A percentile compares a stretch with the other conserved stretches of the same genome.
These are phyloP conservation scores for Sordariomycetes sp. DNA, from an alignment of 2,329 filamentous ascomycete species.

Conservation along the genomic window DNA sequence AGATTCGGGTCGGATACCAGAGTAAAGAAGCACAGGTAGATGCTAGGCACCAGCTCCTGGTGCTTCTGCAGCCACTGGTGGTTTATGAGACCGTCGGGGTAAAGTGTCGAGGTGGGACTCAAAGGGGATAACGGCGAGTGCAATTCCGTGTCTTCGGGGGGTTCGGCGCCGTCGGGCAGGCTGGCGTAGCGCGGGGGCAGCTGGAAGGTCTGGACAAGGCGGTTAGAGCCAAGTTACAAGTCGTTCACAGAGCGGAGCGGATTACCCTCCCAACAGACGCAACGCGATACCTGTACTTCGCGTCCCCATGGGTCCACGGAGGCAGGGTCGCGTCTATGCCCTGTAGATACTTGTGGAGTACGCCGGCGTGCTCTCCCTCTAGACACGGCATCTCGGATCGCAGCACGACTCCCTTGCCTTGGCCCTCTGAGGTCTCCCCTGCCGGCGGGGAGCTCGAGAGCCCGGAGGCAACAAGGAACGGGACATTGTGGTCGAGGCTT, in stretches of 20 bases:
- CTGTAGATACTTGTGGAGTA: conserved; percentile 52
- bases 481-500: conserved; percentile 79
- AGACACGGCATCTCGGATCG: conserved; percentile 59
- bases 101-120: conserved; percentile 68
- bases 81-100: conserved; percentile 80
- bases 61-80: conserved; percentile 80
- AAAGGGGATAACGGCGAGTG: conserved; percentile 90
- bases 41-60: conserved; percentile 68
- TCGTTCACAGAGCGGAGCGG: background rate
- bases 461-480: conserved; percentile 71
- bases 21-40: conserved; percentile 69
- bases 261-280: conserved; percentile 67
- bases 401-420: conserved; percentile 46
- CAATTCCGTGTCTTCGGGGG: conserved; percentile 39
- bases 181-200: conserved; percentile 44
- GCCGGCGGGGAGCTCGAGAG: conserved; percentile 32
- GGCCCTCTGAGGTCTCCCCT: conserved; percentile 35
- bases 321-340: conserved; percentile 48
- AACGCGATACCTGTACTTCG: conserved; percentile 51
- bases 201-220: conserved; percentile 29
- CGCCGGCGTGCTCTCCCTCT: conserved; percentile 48
- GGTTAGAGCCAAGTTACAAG: background rate
- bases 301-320: conserved; percentile 53
- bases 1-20: conserved; percentile 61
- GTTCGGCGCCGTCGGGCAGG: conserved; percentile 35